Conservation (phyloP, 78 protist genomes). For the Salpingoeca rosetta region DNA sequence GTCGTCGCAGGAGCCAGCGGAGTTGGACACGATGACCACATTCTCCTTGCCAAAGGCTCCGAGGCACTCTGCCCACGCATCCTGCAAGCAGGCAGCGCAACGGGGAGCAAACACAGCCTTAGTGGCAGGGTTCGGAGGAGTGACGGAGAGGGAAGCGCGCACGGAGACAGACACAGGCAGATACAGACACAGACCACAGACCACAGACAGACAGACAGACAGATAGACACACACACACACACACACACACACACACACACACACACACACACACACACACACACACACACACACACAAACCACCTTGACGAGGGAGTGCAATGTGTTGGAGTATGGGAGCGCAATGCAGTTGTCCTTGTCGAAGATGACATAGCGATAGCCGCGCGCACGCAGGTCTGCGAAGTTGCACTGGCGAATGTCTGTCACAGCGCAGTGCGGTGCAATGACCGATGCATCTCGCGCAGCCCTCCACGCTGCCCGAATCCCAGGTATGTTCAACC, state of each 20-base stretch:
- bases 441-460: neutral
- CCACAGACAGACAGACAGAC: neutral
- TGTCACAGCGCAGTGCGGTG: neutral
- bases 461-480: neutral
- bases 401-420: neutral
- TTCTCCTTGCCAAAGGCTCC: slow-evolving; percentile 1
- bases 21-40: slow-evolving; percentile 16
- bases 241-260: neutral
- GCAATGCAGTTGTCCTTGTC: slow-evolving; percentile 25
- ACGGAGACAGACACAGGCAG: neutral
- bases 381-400: neutral
- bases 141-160: no score
- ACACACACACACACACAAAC: neutral
- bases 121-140: neutral
- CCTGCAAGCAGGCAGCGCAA: neutral
- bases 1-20: slow-evolving; percentile 23
- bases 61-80: neutral
- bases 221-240: neutral
- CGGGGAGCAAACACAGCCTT: neutral
- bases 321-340: neutral
- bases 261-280: neutral
- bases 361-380: neutral
- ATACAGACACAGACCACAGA: neutral
- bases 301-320: neutral
- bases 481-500: neutral